Conservation (phyloP, 495 filamentous ascomycete genomes). For the Ramalina intermedia region DNA sequence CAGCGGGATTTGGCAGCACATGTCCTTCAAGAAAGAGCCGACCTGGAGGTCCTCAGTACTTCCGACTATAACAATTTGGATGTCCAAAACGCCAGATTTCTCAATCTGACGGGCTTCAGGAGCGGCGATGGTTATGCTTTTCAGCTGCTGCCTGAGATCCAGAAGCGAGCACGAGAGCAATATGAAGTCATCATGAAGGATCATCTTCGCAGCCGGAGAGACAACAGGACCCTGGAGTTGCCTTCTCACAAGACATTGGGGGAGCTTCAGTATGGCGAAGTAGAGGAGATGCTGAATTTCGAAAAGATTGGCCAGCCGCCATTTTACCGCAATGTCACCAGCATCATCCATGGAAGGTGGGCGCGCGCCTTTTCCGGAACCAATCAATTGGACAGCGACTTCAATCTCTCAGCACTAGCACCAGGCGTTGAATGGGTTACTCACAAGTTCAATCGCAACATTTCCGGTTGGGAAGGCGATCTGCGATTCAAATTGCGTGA, state of each 20-base stretch:
- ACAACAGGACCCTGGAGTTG: neutral
- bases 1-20: conserved; percentile 30
- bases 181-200: conserved; percentile 16
- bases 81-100: conserved; percentile 40
- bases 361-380: conserved; percentile 29
- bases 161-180: conserved; percentile 39
- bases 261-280: conserved; percentile 29
- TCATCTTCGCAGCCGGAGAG: neutral
- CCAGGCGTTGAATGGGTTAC: conserved; percentile 35
- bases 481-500: conserved; percentile 33
- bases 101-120: conserved; percentile 66
- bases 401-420: conserved; percentile 39
- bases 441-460: conserved; percentile 49
- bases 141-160: conserved; percentile 42
- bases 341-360: conserved; percentile 64
- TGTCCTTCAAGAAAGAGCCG: conserved; percentile 37
- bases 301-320: conserved; percentile 25
- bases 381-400: conserved; percentile 10
- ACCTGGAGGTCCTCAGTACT: conserved; percentile 51
- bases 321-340: conserved; percentile 70
- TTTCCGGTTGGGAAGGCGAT: conserved; percentile 41
- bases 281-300: conserved; percentile 27
- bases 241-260: conserved; percentile 6
- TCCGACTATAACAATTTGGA: conserved; percentile 64
- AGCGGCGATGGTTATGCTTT: conserved; percentile 62